These are phyloP conservation scores for Aurifilum marmelostoma DNA, from an alignment of 2,329 filamentous ascomycete genomes.

Conservation along the genomic window DNA sequence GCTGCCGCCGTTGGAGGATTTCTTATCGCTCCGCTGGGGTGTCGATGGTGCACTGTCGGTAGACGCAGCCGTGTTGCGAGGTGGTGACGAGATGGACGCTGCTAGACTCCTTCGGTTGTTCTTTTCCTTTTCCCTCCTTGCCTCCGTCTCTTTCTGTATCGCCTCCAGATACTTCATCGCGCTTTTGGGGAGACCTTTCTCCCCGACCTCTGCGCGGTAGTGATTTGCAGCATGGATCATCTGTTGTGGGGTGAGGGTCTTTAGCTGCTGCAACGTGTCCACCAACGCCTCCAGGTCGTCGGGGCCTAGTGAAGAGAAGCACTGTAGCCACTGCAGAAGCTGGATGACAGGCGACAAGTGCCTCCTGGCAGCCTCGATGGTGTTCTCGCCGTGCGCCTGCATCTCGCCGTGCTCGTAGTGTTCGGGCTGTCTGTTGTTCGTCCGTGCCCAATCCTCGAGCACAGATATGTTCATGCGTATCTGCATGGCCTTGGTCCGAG, in stretches of 20 bases:
- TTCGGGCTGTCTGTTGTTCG: slow-evolving; percentile 91
- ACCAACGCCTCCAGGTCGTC: slow-evolving; percentile 89
- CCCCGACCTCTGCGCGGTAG: slow-evolving; percentile 92
- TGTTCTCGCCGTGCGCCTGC: slow-evolving; percentile 81
- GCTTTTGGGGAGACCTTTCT: slow-evolving; percentile 86
- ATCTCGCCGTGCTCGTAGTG: slow-evolving; percentile 94
- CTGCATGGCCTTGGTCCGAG: slow-evolving; percentile 98
- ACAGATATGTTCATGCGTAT: slow-evolving; percentile 98
- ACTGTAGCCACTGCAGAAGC: slow-evolving; percentile 95
- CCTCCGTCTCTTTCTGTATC: slow-evolving; percentile 73
- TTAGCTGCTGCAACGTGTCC: slow-evolving; percentile 86
- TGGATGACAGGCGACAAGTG: slow-evolving; percentile 92
- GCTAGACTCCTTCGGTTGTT: slow-evolving; percentile 49
- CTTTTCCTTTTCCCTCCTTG: slow-evolving; percentile 58
- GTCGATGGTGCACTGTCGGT: slow-evolving; percentile 48
- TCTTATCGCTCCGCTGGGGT: slow-evolving; percentile 42
- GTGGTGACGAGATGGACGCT: slow-evolving; percentile 30
- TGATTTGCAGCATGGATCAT: slow-evolving; percentile 90
- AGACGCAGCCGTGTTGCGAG: slow-evolving; percentile 37
- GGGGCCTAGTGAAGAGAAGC: slow-evolving; percentile 84
- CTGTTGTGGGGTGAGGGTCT: slow-evolving; percentile 81
- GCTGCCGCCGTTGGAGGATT: slow-evolving; percentile 44
- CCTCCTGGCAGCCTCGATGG: slow-evolving; percentile 78
- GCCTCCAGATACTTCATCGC: slow-evolving; percentile 84
- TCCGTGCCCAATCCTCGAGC: slow-evolving; percentile 92